phyloP scores from a whole-genome alignment of 192 early-diverging fungal genomes.

The Umbelopsis sp. region DNA sequence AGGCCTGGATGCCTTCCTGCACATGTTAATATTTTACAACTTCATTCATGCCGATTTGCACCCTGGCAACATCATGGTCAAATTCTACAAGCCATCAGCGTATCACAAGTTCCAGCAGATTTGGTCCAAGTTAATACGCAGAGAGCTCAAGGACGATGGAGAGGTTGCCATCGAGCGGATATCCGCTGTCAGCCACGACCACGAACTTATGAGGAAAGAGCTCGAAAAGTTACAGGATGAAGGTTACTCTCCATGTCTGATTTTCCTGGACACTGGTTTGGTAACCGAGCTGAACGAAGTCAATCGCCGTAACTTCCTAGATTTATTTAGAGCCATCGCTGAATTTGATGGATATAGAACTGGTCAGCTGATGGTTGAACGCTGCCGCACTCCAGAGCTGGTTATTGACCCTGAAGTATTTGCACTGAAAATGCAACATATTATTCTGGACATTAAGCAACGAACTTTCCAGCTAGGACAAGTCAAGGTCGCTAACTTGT shows the following conservation, averaged over 20 bases:
- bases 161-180: slow-evolving; percentile 45
- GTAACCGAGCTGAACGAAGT: slow-evolving; percentile 71
- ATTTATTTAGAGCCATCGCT: slow-evolving; percentile 86
- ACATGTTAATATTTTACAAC: slow-evolving; percentile 94
- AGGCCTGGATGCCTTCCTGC: slow-evolving; percentile 73
- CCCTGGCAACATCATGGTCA: slow-evolving; percentile 91
- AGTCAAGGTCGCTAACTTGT: slow-evolving; percentile 80
- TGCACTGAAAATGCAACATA: slow-evolving; percentile 76
- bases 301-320: slow-evolving; percentile 87
- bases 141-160: slow-evolving; percentile 36
- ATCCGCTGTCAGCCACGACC: slow-evolving; percentile 33
- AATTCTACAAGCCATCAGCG: slow-evolving; percentile 67
- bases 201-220: slow-evolving; percentile 44
- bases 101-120: slow-evolving; percentile 51
- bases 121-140: slow-evolving; percentile 29
- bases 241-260: slow-evolving; percentile 76
- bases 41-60: slow-evolving; percentile 95
- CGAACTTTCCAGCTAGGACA: slow-evolving; percentile 76
- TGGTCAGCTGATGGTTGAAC: slow-evolving; percentile 85
- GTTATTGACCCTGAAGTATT: slow-evolving; percentile 79
- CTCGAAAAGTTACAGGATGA: slow-evolving; percentile 56
- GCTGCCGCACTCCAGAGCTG: slow-evolving; percentile 71
- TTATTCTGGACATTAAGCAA: slow-evolving; percentile 71
- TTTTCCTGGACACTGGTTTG: slow-evolving; percentile 93
- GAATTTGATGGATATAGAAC: slow-evolving; percentile 85